phyloP scores from a whole-genome alignment of 345 rosid genomes.

The Trapa incisa region DNA sequence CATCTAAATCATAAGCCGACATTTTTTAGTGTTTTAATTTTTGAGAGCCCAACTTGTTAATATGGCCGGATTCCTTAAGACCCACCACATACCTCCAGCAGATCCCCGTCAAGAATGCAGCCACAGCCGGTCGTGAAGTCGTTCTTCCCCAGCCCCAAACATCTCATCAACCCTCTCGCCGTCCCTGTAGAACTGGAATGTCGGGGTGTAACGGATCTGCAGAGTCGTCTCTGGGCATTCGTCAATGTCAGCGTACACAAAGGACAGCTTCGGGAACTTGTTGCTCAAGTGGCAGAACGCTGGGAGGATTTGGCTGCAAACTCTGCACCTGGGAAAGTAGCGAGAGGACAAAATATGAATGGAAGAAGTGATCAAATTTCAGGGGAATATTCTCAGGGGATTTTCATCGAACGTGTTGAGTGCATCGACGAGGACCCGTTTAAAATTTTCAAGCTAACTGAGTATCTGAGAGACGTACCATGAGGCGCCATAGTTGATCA shows the following conservation, averaged over 20 bases:
- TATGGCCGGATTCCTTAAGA: too few relatives aligned
- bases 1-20: not conserved
- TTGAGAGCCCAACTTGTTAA: too few relatives aligned
- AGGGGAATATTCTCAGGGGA: not conserved
- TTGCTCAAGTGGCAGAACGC: conserved; percentile 62
- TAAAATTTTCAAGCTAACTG: too few relatives aligned
- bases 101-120: conserved; percentile 51
- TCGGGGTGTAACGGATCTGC: conserved; percentile 81
- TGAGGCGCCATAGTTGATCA: conserved; percentile 55
- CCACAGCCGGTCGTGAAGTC: conserved; percentile 85
- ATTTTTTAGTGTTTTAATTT: too few relatives aligned
- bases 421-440: not conserved
- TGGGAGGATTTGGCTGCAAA: conserved; percentile 73
- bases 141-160: conserved; percentile 85
- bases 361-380: not conserved
- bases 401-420: conserved; percentile 34
- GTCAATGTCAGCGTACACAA: conserved; percentile 83
- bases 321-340: conserved; percentile 53
- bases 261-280: conserved; percentile 43
- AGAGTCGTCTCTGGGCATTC: conserved; percentile 84
- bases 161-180: conserved; percentile 90
- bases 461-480: conserved; percentile 23
- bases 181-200: conserved; percentile 74
- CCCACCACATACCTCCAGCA: too few relatives aligned
- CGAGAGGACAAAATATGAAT: not conserved